A percentile compares a stretch with the other conserved stretches of the same genome.
These are phyloP conservation scores for Lasiodiplodia gonubiensis DNA, from an alignment of 2,329 filamentous ascomycete species.

Conservation along the genomic window DNA sequence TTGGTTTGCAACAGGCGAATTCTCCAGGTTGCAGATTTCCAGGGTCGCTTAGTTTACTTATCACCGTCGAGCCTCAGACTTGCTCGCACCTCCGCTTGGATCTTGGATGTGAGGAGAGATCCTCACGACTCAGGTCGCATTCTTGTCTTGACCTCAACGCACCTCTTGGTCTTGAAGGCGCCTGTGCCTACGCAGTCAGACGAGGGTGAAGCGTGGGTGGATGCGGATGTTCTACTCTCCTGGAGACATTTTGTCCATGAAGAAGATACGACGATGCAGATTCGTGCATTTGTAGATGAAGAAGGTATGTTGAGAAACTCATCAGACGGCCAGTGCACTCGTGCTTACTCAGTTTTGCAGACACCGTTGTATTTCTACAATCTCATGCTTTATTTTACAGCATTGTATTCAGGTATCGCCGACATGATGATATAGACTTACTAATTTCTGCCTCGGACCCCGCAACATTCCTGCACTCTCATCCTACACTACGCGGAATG, in stretches of 20 bases:
- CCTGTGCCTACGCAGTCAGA: constrained; percentile 37
- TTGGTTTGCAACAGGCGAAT: constrained; percentile 58
- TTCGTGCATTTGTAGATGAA: constrained; percentile 39
- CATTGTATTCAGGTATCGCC: constrained; percentile 40
- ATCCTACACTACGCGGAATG: not conserved
- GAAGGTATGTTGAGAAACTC: constrained; percentile 37
- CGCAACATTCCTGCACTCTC: constrained; percentile 5
- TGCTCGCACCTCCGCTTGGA: constrained; percentile 49
- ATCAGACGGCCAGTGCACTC: not conserved
- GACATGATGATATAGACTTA: constrained; percentile 25
- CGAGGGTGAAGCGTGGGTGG: constrained; percentile 30
- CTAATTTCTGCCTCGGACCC: constrained; percentile 37
- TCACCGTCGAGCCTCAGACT: constrained; percentile 38
- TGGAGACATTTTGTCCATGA: constrained; percentile 61
- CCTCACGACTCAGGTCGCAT: constrained; percentile 56
- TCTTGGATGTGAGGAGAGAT: constrained; percentile 63
- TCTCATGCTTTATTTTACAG: constrained; percentile 41
- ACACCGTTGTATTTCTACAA: constrained; percentile 40
- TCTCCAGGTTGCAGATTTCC: constrained; percentile 45
- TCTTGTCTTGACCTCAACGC: constrained; percentile 64
- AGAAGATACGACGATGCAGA: constrained; percentile 58
- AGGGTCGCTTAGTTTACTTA: constrained; percentile 33
- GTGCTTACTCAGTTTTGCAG: constrained; percentile 30
- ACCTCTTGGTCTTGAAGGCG: constrained; percentile 58
- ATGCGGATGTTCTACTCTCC: constrained; percentile 49